Base-by-base conservation (phyloP, 2,329 filamentous ascomycete species). In the Aschersonia sp. region DNA sequence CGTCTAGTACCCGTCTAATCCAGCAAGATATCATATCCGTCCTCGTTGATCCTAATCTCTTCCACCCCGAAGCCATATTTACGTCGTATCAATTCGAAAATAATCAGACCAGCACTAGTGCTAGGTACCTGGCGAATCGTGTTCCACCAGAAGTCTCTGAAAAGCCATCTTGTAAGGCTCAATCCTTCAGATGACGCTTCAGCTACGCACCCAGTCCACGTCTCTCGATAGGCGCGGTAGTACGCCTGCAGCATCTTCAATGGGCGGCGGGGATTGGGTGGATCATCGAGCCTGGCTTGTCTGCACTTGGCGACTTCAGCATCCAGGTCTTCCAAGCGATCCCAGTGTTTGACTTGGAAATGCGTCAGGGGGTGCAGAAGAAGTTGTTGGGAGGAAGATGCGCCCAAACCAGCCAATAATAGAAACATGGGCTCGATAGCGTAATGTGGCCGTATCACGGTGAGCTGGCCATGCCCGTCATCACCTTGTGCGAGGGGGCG, bases 41-140 rank as follows among this genome's bases (percentile, higher is more conserved):
- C 82, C 59, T 78, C 77, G 45, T 72, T 75, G 47, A 85, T 86
- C 54, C 72, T 72, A 52, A 80, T 79, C 55, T 74, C 74, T 45
- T 83, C 80, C 20, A 71, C 70, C 2, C 74, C 72, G 50, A 76
- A 69, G 2, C 80, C 81, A 55, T 87, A 89, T 63, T 85, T 86
- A 38, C 84, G 70, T 49, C 85, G 69, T 40, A 88, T 78, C 43
- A 89, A 59, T 64, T 89, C 85, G 59, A 89, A 89, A 28, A 87
- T 85, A 54, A 89, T 85, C 50, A 89, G 60, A 0, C 84, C 85
- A 0, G 84, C 84, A 51, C 80, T 84, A 2, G 85, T 89, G 59
- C 82, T 85, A 0, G 85, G 85, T 2, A 86, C 82, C 63, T 88
- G 84, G 4, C 82, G 70, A 47, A 88, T 73, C 1, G 84, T 84